These are phyloP conservation scores for Trematosphaeria pertusa DNA, from an alignment of 2,329 filamentous ascomycete species.

Conservation along the genomic window DNA sequence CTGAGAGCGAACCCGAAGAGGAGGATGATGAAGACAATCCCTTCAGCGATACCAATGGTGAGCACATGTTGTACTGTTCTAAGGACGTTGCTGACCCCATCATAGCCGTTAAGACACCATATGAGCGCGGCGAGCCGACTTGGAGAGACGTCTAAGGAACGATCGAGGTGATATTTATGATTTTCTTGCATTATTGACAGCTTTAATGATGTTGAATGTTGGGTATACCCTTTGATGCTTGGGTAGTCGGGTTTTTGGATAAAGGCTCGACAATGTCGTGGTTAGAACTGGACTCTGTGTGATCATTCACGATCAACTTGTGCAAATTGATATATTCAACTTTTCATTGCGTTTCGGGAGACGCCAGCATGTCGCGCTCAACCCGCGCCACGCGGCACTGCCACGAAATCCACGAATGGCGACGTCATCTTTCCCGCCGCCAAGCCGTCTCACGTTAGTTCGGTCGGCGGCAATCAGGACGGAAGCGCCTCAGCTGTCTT, in stretches of 20 bases:
- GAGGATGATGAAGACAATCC: conserved; percentile 77
- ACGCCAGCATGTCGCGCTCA: no score
- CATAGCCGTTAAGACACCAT: conserved; percentile 62
- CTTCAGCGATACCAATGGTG: conserved; percentile 80
- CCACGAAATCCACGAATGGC: no score
- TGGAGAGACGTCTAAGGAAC: conserved; percentile 49
- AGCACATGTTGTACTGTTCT: conserved; percentile 1
- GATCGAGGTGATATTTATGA: neutral
- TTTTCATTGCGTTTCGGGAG: no score
- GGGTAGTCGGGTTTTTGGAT: conserved; percentile 2
- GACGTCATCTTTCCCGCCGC: no score
- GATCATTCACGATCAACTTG: no score
- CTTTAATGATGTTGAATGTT: neutral
- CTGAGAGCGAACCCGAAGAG: conserved; percentile 62
- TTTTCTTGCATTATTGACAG: neutral
- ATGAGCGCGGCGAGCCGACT: conserved; percentile 41
- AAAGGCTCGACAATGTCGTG: neutral
- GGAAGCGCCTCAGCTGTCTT: no score
- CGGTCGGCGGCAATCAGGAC: no score
- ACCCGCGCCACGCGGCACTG: no score
- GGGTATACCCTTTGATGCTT: conserved; percentile 9
- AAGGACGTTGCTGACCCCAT: conserved; percentile 15
- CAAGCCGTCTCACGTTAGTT: no score
- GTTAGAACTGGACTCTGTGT: conserved; percentile 5
- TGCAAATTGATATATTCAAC: no score